phyloP scores from a whole-genome alignment of 352 stramenopile genomes.

The Pythium chondricola region DNA sequence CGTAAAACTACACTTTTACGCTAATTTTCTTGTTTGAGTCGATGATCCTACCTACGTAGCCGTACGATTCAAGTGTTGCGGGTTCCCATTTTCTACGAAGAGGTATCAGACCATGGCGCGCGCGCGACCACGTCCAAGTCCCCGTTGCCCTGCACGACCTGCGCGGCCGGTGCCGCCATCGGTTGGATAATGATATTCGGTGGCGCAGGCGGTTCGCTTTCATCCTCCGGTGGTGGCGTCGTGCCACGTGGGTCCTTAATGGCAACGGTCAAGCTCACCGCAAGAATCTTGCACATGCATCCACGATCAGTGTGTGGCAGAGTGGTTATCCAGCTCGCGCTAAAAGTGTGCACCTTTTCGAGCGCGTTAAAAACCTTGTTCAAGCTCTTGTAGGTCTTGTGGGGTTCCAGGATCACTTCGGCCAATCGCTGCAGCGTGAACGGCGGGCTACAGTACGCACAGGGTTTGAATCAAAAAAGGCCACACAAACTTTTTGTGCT shows the following conservation, averaged over 20 bases:
- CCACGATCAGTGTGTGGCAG: not conserved
- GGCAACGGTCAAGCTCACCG: slow-evolving; percentile 61
- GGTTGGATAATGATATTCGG: slow-evolving; percentile 15
- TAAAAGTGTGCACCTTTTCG: slow-evolving; percentile 43
- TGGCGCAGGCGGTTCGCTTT: slow-evolving; percentile 15
- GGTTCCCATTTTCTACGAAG: too few species aligned
- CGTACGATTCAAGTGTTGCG: too few species aligned
- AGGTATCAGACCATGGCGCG: slow-evolving; percentile 37
- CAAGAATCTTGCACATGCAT: slow-evolving; percentile 30
- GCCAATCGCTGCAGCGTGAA: slow-evolving; percentile 81
- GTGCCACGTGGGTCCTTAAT: slow-evolving; percentile 42
- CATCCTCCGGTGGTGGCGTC: slow-evolving; percentile 26
- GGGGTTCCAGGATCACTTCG: slow-evolving; percentile 67
- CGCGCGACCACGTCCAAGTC: slow-evolving; percentile 35
- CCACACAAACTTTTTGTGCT: not conserved
- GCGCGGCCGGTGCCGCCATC: slow-evolving; percentile 17
- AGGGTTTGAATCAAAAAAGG: not conserved
- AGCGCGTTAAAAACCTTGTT: slow-evolving; percentile 79
- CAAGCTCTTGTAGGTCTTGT: slow-evolving; percentile 64
- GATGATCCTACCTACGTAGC: too few species aligned
- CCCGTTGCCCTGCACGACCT: slow-evolving; percentile 15
- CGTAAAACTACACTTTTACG: too few species aligned
- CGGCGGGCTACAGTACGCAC: slow-evolving; percentile 30
- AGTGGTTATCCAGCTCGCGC: not conserved
- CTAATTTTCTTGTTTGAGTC: too few species aligned